These are phyloP conservation scores for Plantago ovata DNA, from an alignment of 257 asterid species.

Conservation along the genomic window DNA sequence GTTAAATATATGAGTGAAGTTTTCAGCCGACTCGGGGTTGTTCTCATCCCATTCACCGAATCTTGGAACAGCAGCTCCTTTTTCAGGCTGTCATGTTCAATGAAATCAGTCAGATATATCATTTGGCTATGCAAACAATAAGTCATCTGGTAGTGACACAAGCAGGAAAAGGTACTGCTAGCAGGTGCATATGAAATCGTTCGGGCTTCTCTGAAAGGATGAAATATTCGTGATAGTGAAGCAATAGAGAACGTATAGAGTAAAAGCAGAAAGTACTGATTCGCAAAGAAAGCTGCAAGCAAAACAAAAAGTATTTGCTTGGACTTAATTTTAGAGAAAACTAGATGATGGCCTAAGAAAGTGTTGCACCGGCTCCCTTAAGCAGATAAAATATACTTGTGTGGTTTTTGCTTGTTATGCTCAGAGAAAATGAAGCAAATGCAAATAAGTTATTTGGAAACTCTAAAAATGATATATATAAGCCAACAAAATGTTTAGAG, in stretches of 20 bases:
- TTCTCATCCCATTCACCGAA: conserved; percentile 88
- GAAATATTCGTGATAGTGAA: too few relatives aligned
- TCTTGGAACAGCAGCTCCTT: conserved; percentile 78
- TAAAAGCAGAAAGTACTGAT: not conserved
- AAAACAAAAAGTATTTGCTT: not conserved
- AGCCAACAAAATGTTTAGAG: not conserved
- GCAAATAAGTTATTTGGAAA: too few relatives aligned
- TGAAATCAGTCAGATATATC: conserved; percentile 3
- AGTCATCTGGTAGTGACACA: too few relatives aligned
- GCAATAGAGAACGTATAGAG: too few relatives aligned
- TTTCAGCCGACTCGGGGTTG: conserved; percentile 69
- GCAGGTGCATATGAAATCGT: too few relatives aligned
- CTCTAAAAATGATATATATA: not conserved
- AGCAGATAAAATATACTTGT: too few relatives aligned
- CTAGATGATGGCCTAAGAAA: not conserved
- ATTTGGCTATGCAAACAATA: not conserved
- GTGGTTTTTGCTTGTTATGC: not conserved
- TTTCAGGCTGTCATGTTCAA: conserved; percentile 49
- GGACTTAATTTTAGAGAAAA: not conserved
- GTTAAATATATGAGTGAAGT: conserved; percentile 68
- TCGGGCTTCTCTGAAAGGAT: too few relatives aligned
- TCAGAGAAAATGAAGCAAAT: not conserved
- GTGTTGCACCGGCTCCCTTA: not conserved
- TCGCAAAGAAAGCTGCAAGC: not conserved
- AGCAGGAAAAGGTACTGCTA: too few relatives aligned